These are phyloP conservation scores for Penicillium tannophilum DNA, from an alignment of 495 filamentous ascomycete species.

Conservation along the genomic window DNA sequence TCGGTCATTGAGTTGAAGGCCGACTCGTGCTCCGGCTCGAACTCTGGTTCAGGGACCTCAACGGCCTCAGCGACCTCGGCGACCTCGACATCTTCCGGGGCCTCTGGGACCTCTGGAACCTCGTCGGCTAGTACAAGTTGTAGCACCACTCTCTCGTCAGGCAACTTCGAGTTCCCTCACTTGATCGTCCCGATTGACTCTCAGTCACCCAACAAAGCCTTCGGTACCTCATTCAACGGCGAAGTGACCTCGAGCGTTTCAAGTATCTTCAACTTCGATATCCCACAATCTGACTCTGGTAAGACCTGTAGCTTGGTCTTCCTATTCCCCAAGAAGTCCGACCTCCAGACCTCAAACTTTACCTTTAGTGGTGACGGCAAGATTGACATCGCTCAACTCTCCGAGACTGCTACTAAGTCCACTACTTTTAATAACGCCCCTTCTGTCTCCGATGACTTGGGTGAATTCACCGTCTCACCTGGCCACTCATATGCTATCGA, in stretches of 20 bases:
- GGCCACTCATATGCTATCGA: constrained; percentile 59
- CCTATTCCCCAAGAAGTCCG: constrained; percentile 57
- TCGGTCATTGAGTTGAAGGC: constrained; percentile 48
- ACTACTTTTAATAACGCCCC: constrained; percentile 58
- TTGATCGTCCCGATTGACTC: constrained; percentile 68
- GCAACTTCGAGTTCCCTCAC: constrained; percentile 61
- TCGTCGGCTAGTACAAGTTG: constrained; percentile 35
- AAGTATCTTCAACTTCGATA: constrained; percentile 70
- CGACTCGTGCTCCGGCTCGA: constrained; percentile 42
- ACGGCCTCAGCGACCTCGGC: too few species aligned
- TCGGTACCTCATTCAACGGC: constrained; percentile 57
- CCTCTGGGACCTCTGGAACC: neutral
- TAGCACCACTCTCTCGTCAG: constrained; percentile 48
- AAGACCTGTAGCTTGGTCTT: constrained; percentile 69
- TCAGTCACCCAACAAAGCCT: constrained; percentile 48
- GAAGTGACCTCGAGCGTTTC: constrained; percentile 56
- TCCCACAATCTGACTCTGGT: constrained; percentile 52
- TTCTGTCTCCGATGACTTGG: constrained; percentile 45
- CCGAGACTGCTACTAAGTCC: constrained; percentile 29
- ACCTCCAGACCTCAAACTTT: constrained; percentile 58
- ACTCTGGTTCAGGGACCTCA: constrained; percentile 8
- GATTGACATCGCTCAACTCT: constrained; percentile 53
- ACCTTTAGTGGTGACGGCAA: constrained; percentile 58
- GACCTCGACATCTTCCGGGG: neutral
- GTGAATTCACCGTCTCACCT: constrained; percentile 50